phyloP scores from a whole-genome alignment of 2,329 filamentous ascomycete genomes.

The Stagonosporopsis cucurbitacearum region DNA sequence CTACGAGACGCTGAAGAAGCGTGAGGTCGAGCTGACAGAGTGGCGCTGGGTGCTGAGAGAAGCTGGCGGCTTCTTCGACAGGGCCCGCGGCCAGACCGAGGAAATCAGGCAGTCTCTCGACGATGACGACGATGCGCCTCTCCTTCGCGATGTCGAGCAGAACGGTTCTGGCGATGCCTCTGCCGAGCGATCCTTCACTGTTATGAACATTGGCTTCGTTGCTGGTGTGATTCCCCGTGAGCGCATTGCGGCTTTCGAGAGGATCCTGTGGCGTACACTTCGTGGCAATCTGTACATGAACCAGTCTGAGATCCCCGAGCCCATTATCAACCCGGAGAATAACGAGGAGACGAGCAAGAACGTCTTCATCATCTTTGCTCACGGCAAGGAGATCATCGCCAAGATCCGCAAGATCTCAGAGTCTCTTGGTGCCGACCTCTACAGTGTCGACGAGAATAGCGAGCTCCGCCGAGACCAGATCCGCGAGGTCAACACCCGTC shows the following conservation, averaged over 20 bases:
- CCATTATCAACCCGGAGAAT: slow-evolving; percentile 87
- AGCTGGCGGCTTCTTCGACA: slow-evolving; percentile 96
- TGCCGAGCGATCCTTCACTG: slow-evolving; percentile 87
- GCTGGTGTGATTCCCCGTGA: slow-evolving; percentile 94
- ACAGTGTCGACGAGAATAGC: slow-evolving; percentile 96
- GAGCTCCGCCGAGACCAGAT: slow-evolving; percentile 95
- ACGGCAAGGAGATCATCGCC: slow-evolving; percentile 96
- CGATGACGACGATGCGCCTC: slow-evolving; percentile 85
- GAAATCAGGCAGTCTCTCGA: slow-evolving; percentile 89
- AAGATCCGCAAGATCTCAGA: slow-evolving; percentile 99
- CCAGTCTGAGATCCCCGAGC: slow-evolving; percentile 95
- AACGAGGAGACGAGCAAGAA: slow-evolving; percentile 96
- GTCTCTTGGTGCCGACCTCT: slow-evolving; percentile 92
- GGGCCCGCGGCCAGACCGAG: slow-evolving; percentile 93
- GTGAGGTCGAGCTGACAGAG: slow-evolving; percentile 94
- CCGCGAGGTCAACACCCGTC: slow-evolving; percentile 92
- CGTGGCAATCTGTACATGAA: slow-evolving; percentile 99
- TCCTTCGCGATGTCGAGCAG: slow-evolving; percentile 92
- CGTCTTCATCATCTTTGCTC: slow-evolving; percentile 98
- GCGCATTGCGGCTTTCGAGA: slow-evolving; percentile 92
- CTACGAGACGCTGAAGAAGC: slow-evolving; percentile 97
- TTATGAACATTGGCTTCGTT: slow-evolving; percentile 99
- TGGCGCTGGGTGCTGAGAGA: slow-evolving; percentile 98
- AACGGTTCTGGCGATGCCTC: slow-evolving; percentile 69
- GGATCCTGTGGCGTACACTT: slow-evolving; percentile 95